Evolutionary conservation across 805 yeast species (phyloP).

Genomic region (Candida lessepsii): DNA sequence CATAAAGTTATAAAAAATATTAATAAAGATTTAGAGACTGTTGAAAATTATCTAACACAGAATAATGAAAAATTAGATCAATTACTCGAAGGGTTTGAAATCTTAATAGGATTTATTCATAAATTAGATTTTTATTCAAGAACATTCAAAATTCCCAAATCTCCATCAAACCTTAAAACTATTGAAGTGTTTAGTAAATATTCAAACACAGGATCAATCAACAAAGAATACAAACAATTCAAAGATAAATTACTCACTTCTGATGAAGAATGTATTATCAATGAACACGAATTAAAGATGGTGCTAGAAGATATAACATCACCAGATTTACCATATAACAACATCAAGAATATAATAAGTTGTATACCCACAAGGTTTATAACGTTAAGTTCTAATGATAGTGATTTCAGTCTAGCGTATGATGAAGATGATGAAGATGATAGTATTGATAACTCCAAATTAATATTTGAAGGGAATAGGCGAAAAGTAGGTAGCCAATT

Average conservation of each 20-base stretch:
- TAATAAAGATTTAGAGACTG: conserved; percentile 9
- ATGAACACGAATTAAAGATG: conserved; percentile 12
- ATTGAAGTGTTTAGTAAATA: conserved; percentile 6
- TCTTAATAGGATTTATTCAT: conserved; percentile 12
- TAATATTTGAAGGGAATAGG: conserved; percentile 15
- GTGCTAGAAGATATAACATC: conserved; percentile 12
- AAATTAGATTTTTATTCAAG: conserved; percentile 12
- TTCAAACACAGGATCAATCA: background rate
- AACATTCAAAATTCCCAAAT: conserved; percentile 11
- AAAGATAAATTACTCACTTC: conserved; percentile 9
- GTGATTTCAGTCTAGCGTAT: conserved; percentile 17
- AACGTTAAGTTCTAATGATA: conserved; percentile 13
- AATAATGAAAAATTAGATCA: conserved; percentile 8
- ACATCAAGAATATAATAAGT: conserved; percentile 12
- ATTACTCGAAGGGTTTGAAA: conserved; percentile 13
- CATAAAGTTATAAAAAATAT: conserved; percentile 8
- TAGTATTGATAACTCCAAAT: conserved; percentile 16
- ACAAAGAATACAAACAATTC: conserved; percentile 7
- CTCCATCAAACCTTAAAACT: conserved; percentile 11
- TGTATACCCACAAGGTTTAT: conserved; percentile 13
- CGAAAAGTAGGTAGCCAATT: conserved; percentile 14
- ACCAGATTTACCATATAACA: conserved; percentile 3
- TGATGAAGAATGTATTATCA: conserved; percentile 11
- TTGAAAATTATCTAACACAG: conserved; percentile 7
- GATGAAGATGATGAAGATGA: conserved; percentile 13